Evolutionary conservation across 2,329 filamentous ascomycete species (phyloP), one percentile per base, ranked within the genome.

Genomic region (Ceratocystis variospora): DNA sequence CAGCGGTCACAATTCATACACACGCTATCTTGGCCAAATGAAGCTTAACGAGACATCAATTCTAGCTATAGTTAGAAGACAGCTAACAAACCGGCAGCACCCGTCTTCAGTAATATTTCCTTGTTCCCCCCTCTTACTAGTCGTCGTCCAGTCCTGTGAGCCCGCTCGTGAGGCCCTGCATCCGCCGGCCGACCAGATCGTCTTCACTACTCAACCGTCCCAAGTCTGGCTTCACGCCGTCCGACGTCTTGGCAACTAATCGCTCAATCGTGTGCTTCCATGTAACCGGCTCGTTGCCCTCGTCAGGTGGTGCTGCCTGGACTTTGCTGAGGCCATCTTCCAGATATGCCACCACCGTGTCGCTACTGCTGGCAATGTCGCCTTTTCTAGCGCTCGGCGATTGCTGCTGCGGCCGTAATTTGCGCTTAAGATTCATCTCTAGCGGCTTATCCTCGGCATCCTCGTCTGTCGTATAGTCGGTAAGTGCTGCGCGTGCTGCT

Each of bases 361-460:
- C 69, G 68, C 70, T 65, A 22, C 70, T 67, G 50, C 63, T 67
- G n/a, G 45, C 28, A 25, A 68, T 68, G 48, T 68, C 66, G 48
- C 55, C 63, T 71, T 70, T 25, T 65, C 19, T 31, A 69, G 57
- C 46, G 48, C 68, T 66, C 22, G 53, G 22, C 12, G 28, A 31
- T 3, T 17, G 28, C 25, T 57, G 22, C 67, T 70, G 12, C 70
- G 71, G 45, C 69, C 53, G 53, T 5, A 33, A 22, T n/a, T 57
- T 57, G 53, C 53, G 53, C 53, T 31, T 57, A 25, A 57, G 22
- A 25, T 31, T 25, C 79, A 96, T 96, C 75, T 96, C 92, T 8
- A 96, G 75, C 2, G 90, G 89, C 22, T 79, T 77, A 64, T 95
- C 91, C 69, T 96, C 91, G 44, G 94, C 90, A 0, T 65, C 63